Percentiles rank a stretch among this genome's conserved stretches.
These are phyloP conservation scores for Colletotrichum musae DNA, from an alignment of 2,329 filamentous ascomycete species.

Conservation along the genomic window DNA sequence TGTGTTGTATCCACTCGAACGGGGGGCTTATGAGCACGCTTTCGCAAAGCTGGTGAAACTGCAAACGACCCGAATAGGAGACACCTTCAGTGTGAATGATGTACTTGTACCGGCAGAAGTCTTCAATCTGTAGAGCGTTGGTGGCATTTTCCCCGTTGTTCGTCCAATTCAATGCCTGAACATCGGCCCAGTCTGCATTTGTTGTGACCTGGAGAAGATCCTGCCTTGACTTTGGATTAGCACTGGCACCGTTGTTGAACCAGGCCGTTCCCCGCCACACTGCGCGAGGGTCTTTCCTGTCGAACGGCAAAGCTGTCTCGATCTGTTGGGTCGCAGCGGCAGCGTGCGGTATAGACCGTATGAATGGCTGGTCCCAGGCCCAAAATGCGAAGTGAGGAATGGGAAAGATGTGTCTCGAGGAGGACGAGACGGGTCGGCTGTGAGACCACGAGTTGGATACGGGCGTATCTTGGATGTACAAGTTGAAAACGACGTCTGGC, in stretches of 20 bases:
- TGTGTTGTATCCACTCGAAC: slow-evolving; percentile 64
- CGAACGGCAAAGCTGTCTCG: slow-evolving; percentile 48
- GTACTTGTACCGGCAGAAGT: slow-evolving; percentile 67
- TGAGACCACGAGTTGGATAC: slow-evolving; percentile 61
- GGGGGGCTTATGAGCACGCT: slow-evolving; percentile 64
- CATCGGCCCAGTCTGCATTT: slow-evolving; percentile 62
- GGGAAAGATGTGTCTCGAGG: slow-evolving; percentile 58
- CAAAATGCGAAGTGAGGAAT: slow-evolving; percentile 72
- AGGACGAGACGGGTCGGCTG: slow-evolving; percentile 57
- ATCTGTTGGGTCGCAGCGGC: slow-evolving; percentile 53
- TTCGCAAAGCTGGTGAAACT: slow-evolving; percentile 65
- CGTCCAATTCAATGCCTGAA: slow-evolving; percentile 57
- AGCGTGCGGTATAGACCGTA: slow-evolving; percentile 59
- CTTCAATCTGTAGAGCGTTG: slow-evolving; percentile 64
- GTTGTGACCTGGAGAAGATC: slow-evolving; percentile 55
- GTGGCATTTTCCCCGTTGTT: slow-evolving; percentile 50
- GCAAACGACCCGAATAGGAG: slow-evolving; percentile 67
- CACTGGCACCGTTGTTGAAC: slow-evolving; percentile 60
- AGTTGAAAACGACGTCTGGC: slow-evolving; percentile 66
- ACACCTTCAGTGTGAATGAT: slow-evolving; percentile 68
- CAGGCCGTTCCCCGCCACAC: slow-evolving; percentile 67
- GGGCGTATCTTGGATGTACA: slow-evolving; percentile 67
- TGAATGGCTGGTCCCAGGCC: slow-evolving; percentile 67
- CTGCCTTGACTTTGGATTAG: slow-evolving; percentile 56
- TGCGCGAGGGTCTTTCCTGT: slow-evolving; percentile 57